phyloP scores from a whole-genome alignment of 2,329 filamentous ascomycete genomes.

The Cercospora beticola region DNA sequence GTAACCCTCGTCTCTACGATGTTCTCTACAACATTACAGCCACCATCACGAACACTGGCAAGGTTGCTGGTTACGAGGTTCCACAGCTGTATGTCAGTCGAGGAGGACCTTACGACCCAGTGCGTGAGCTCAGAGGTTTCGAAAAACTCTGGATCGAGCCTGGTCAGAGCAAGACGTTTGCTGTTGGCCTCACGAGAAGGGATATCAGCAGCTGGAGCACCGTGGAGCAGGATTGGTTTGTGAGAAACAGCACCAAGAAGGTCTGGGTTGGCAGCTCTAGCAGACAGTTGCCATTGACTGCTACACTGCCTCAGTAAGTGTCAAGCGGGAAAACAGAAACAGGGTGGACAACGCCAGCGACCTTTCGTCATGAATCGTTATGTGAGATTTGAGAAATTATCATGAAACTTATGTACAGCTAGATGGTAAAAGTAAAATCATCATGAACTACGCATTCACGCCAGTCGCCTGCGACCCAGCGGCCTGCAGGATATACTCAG shows the following conservation, averaged over 20 bases:
- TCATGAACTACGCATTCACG: not conserved
- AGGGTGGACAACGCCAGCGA: not conserved
- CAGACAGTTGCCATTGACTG: constrained; percentile 49
- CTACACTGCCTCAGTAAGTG: constrained; percentile 8
- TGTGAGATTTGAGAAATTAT: not conserved
- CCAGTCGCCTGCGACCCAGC: constrained; percentile 4
- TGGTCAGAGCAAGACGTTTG: constrained; percentile 35
- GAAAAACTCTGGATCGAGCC: constrained; percentile 36
- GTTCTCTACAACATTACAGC: constrained; percentile 65
- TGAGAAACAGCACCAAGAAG: constrained; percentile 55
- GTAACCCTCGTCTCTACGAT: constrained; percentile 65
- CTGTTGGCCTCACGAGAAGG: constrained; percentile 43
- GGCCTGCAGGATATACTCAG: constrained; percentile 22
- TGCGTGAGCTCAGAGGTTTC: constrained; percentile 37
- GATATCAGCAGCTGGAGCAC: constrained; percentile 54
- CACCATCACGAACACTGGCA: constrained; percentile 60
- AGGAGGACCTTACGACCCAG: constrained; percentile 52
- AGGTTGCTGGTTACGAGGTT: constrained; percentile 52
- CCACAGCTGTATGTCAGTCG: constrained; percentile 52
- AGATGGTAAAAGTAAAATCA: not conserved
- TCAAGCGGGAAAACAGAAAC: too few relatives aligned
- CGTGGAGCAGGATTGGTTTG: constrained; percentile 55
- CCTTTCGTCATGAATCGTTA: not conserved
- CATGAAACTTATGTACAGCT: constrained; percentile 1
- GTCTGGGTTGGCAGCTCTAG: constrained; percentile 60